These are phyloP conservation scores for Calonectria honghensis DNA, from an alignment of 2,329 filamentous ascomycete species.

Conservation along the genomic window DNA sequence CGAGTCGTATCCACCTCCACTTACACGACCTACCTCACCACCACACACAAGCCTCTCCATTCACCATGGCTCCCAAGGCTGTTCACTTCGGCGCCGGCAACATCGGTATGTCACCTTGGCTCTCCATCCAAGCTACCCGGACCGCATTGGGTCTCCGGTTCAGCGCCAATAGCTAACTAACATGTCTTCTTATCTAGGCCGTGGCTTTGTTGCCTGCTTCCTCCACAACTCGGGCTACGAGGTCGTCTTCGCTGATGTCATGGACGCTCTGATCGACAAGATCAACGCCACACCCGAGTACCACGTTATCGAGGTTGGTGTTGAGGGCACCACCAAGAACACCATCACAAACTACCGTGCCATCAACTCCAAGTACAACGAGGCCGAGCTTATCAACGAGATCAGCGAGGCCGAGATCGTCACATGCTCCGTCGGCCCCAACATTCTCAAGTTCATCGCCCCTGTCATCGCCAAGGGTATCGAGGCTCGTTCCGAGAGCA, in stretches of 20 bases:
- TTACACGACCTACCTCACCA: slow-evolving; percentile 41
- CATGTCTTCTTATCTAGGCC: slow-evolving; percentile 64
- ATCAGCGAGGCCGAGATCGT: slow-evolving; percentile 92
- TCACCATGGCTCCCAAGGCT: slow-evolving; percentile 77
- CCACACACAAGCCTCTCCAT: slow-evolving; percentile 31
- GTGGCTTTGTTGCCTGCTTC: slow-evolving; percentile 92
- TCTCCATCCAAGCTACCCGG: slow-evolving; percentile 19
- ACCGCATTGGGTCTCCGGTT: neutral
- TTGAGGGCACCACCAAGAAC: slow-evolving; percentile 86
- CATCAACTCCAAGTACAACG: slow-evolving; percentile 93
- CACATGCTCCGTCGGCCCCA: slow-evolving; percentile 97
- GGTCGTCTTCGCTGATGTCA: slow-evolving; percentile 96
- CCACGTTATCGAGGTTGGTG: slow-evolving; percentile 93
- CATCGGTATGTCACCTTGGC: slow-evolving; percentile 74
- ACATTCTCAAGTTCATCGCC: slow-evolving; percentile 96
- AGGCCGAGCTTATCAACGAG: slow-evolving; percentile 87
- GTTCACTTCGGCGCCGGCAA: slow-evolving; percentile 92
- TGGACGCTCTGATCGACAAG: slow-evolving; percentile 86
- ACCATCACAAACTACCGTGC: slow-evolving; percentile 96
- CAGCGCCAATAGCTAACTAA: slow-evolving; percentile 29
- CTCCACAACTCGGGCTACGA: slow-evolving; percentile 96
- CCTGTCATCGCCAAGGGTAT: slow-evolving; percentile 97
- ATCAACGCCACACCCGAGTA: slow-evolving; percentile 87
- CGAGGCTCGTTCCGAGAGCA: slow-evolving; percentile 79
- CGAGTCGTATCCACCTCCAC: slow-evolving; percentile 26